Evolutionary conservation across 768 basidiomycete genomes (phyloP).

Genomic region (Suillus plorans): DNA sequence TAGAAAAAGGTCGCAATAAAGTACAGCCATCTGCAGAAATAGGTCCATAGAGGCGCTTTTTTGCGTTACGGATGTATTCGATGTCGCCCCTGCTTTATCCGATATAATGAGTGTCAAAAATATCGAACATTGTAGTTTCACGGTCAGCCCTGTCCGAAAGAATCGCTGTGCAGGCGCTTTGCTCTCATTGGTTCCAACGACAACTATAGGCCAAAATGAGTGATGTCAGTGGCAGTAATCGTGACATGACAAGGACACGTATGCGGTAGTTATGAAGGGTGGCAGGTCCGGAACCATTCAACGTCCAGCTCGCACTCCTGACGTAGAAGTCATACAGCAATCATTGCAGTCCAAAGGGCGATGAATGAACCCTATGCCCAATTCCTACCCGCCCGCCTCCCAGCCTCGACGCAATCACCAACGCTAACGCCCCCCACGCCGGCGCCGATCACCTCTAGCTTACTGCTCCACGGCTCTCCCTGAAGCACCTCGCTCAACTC

Average conservation of each 20-base stretch:
- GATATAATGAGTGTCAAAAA: not conserved
- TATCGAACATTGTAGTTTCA: not conserved
- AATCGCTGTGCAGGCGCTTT: not conserved
- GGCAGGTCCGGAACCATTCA: not conserved
- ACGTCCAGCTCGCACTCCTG: not conserved
- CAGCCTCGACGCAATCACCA: conserved; percentile 80
- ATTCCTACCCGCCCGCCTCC: conserved; percentile 50
- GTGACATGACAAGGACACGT: not conserved
- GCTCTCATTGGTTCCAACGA: not conserved
- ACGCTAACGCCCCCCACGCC: conserved; percentile 87
- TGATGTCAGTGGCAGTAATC: not conserved
- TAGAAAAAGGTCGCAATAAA: not conserved
- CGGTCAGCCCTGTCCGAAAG: not conserved
- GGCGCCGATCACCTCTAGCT: conserved; percentile 73
- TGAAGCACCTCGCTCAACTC: conserved; percentile 50
- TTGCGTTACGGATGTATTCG: not conserved
- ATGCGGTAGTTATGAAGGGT: not conserved
- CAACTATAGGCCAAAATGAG: not conserved
- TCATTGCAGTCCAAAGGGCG: not conserved
- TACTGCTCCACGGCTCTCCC: conserved; percentile 42
- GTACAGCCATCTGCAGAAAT: not conserved
- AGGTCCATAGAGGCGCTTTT: not conserved
- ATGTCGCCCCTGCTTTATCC: not conserved
- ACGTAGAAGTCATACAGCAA: not conserved
- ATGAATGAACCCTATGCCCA: conserved; percentile 33